These are phyloP conservation scores for Salix arbutifolia DNA, from an alignment of 345 rosid species.

Conservation along the genomic window DNA sequence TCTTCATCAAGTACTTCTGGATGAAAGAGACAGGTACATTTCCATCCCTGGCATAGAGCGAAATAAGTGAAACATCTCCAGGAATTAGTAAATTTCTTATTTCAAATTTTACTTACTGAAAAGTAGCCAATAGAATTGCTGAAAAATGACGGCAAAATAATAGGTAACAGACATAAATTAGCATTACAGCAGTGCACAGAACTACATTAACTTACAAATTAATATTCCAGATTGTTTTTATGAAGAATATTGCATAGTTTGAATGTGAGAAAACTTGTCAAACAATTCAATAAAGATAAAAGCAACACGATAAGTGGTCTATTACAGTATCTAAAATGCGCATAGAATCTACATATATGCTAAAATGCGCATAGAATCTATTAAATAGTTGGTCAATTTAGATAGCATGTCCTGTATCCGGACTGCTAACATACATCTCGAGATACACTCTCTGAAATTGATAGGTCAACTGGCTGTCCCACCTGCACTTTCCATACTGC, in stretches of 20 bases:
- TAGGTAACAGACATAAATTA: background rate
- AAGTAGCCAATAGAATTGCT: background rate
- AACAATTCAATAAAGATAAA: background rate
- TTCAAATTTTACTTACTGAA: background rate
- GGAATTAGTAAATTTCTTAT: background rate
- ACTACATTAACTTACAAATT: background rate
- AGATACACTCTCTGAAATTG: background rate
- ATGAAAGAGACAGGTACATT: constrained; percentile 24
- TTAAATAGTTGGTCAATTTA: background rate
- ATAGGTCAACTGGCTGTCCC: background rate
- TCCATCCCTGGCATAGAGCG: constrained; percentile 23
- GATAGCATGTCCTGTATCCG: background rate
- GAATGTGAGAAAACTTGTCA: background rate
- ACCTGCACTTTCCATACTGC: background rate
- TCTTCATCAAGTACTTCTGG: constrained; percentile 33
- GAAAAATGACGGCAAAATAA: background rate
- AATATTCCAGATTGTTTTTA: background rate
- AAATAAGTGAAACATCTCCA: constrained; percentile 9
- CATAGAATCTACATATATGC: background rate
- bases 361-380: background rate
- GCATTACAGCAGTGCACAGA: background rate
- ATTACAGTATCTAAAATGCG: background rate
- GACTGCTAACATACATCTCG: background rate
- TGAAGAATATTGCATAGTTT: background rate
- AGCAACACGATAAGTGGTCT: background rate